These are phyloP conservation scores for Teratosphaeria gauchensis DNA, from an alignment of 2,329 filamentous ascomycete species.

Conservation along the genomic window DNA sequence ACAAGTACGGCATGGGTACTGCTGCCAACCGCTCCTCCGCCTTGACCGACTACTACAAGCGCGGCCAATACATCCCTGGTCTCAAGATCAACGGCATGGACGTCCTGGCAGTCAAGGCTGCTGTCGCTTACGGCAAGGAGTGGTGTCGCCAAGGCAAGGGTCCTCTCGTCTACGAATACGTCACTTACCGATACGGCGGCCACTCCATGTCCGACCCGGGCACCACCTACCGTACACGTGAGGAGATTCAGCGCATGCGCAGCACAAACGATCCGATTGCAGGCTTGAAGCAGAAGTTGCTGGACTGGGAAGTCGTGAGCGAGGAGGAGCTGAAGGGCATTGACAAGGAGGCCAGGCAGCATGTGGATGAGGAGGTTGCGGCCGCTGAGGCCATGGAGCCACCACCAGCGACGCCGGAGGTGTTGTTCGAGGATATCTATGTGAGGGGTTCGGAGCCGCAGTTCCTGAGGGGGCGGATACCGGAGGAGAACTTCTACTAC, in stretches of 20 bases:
- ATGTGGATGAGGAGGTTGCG: slow-evolving; percentile 84
- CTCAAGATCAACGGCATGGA: slow-evolving; percentile 99
- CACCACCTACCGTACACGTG: slow-evolving; percentile 94
- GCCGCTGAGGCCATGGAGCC: slow-evolving; percentile 77
- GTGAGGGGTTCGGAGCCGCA: slow-evolving; percentile 76
- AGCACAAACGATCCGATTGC: slow-evolving; percentile 97
- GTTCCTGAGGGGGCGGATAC: slow-evolving; percentile 77
- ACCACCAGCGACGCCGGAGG: slow-evolving; percentile 69
- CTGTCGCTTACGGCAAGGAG: slow-evolving; percentile 87
- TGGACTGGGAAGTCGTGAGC: slow-evolving; percentile 84
- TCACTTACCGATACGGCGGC: slow-evolving; percentile 97
- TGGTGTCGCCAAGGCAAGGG: slow-evolving; percentile 76
- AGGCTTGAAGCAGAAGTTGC: slow-evolving; percentile 92
- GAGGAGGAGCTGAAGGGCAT: slow-evolving; percentile 95
- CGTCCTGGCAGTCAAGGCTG: slow-evolving; percentile 92
- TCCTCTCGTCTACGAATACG: slow-evolving; percentile 93
- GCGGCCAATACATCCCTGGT: slow-evolving; percentile 98
- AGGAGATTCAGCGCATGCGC: slow-evolving; percentile 99
- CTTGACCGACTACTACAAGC: slow-evolving; percentile 99
- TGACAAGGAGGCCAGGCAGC: slow-evolving; percentile 82
- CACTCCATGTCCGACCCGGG: slow-evolving; percentile 99
- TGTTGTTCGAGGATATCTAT: slow-evolving; percentile 95
- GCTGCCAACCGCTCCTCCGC: slow-evolving; percentile 88
- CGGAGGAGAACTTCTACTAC: slow-evolving; percentile 88
- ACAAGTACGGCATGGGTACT: slow-evolving; percentile 99